Evolutionary conservation across 176 grass and related monocot genomes (phyloP), one percentile per base, ranked within the genome.

Genomic region (Miscanthus lutarioriparius): DNA sequence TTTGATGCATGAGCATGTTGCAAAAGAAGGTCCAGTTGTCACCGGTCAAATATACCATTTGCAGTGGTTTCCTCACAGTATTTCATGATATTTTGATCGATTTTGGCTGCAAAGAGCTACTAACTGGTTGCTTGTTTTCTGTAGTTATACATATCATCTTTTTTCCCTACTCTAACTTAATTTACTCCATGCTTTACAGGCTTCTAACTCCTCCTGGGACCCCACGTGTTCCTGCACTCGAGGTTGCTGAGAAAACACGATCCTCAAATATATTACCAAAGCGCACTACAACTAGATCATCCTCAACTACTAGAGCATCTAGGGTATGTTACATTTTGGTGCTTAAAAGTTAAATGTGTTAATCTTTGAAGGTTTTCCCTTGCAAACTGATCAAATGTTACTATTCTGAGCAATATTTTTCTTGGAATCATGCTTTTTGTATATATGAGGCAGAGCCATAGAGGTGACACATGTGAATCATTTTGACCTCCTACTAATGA

Each of bases 121-220:
- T 77, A 6, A 58, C 12, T 40, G 10, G 44, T 68, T 67, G 27
- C 36, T 36, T 13, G 71, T 22, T 37, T 69, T 44, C 33, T 86
- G 25, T 80, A 11, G 74, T 33, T 35, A 70, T 86, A 17, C 23
- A 70, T 80, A 43, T 22, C 4, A 47, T 8, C 22, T 2, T 16
- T 6, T 63, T 5, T 10, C 70, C 78, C 15, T 28, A 69, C 38
- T 80, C 44, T 70, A 63, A 81, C 33, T 14, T 68, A 35, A 25
- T 54, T 1, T 70, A 39, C 61, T 70, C 64, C 67, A 7, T 15
- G 26, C 1, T 86, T 26, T 65, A 38, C 53, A 99, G 96, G 96
- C 96, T 96, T 86, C 90, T 99, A 69, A 99, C 96, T 41, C 96
- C 96, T 0, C 96, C 96, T 35, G 96, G 91, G 33, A 96, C 96